phyloP scores from a whole-genome alignment of 2,329 filamentous ascomycete genomes.

The Calonectria henricotiae region DNA sequence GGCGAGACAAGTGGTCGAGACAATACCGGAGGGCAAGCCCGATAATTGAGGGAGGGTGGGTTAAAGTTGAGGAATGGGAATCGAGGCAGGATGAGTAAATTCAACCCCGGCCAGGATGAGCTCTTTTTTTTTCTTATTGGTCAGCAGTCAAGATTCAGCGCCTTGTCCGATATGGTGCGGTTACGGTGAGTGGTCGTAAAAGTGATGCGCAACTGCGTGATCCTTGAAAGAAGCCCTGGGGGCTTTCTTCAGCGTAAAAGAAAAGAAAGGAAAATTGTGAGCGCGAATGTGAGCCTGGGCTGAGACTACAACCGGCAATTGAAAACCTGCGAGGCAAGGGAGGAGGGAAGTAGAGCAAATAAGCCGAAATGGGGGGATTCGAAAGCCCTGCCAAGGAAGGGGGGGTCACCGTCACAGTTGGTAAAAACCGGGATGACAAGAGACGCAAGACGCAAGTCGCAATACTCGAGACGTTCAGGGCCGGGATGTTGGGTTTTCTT shows the following conservation, averaged over 20 bases:
- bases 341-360: constrained; percentile 12
- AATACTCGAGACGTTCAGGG: constrained; percentile 30
- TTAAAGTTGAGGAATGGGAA: constrained; percentile 19
- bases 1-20: constrained; percentile 14
- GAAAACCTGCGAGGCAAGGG: constrained; percentile 13
- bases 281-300: constrained; percentile 39
- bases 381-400: constrained; percentile 1
- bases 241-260: constrained; percentile 23
- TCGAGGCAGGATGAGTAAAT: constrained; percentile 9
- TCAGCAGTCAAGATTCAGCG: constrained; percentile 10
- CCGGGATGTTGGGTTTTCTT: constrained; percentile 30
- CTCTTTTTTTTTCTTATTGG: constrained; percentile 13
- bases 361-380: constrained; percentile 31
- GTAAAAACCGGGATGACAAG: neutral
- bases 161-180: constrained; percentile 11
- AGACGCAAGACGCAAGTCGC: constrained; percentile 11
- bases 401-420: constrained; percentile 9
- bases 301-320: constrained; percentile 19
- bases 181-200: constrained; percentile 20
- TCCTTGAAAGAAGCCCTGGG: constrained; percentile 4
- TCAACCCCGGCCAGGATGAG: constrained; percentile 19
- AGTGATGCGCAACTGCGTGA: constrained; percentile 20
- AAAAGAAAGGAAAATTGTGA: constrained; percentile 28
- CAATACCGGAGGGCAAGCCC: constrained; percentile 15
- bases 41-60: constrained; percentile 32